These are phyloP conservation scores for Tetradesmus obliquus DNA, from an alignment of 139 green algal species.

Conservation along the genomic window DNA sequence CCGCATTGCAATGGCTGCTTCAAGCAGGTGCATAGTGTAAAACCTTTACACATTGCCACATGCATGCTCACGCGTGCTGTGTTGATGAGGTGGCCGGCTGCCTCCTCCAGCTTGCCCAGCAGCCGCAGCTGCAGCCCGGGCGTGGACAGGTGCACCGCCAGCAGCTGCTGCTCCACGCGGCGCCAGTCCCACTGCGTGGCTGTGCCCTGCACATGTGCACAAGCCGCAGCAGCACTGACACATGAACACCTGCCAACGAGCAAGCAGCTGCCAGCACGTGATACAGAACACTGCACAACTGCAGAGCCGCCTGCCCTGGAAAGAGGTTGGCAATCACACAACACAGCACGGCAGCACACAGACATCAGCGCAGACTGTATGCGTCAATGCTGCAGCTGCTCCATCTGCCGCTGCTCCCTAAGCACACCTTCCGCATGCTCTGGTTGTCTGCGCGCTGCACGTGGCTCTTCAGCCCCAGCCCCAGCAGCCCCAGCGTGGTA, in stretches of 20 bases:
- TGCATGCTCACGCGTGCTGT: slow-evolving; percentile 11
- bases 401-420: not conserved
- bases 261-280: not conserved
- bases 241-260: not conserved
- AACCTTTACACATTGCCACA: no score
- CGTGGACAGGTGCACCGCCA: slow-evolving; percentile 22
- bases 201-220: not conserved
- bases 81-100: slow-evolving; percentile 25
- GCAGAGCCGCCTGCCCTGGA: not conserved
- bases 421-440: slow-evolving; percentile 3
- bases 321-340: not conserved
- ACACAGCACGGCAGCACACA: not conserved
- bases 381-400: no score
- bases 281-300: not conserved
- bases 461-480: slow-evolving; percentile 17
- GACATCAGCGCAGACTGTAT: no score
- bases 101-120: slow-evolving; percentile 36
- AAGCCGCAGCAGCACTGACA: not conserved
- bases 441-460: slow-evolving; percentile 31
- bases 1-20: not conserved
- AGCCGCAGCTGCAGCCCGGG: slow-evolving; percentile 38
- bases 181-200: slow-evolving; percentile 24
- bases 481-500: slow-evolving; percentile 18
- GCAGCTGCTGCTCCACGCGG: not conserved
- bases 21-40: no score